Evolutionary conservation across 2,329 filamentous ascomycete genomes (phyloP).

Genomic region (Penicillium sp.): DNA sequence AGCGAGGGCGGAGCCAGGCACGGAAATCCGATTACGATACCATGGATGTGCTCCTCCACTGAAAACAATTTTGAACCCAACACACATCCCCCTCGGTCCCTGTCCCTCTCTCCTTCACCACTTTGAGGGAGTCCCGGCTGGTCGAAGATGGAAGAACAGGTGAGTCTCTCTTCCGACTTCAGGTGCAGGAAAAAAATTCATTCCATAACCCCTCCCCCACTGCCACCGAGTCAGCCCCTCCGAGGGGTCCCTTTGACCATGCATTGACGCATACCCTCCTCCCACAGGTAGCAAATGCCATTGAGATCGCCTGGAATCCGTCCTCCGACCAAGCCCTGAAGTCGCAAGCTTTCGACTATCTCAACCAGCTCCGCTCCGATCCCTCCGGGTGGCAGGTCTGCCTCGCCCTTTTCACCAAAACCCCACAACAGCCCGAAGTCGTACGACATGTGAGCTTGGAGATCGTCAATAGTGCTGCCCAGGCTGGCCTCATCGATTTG

Average conservation of each 20-base stretch:
- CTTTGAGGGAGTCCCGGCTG: conserved; percentile 36
- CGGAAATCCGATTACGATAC: conserved; percentile 27
- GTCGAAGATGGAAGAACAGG: conserved; percentile 48
- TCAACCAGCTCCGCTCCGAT: conserved; percentile 74
- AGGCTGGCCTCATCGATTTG: conserved; percentile 71
- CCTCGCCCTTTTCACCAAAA: conserved; percentile 77
- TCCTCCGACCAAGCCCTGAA: conserved; percentile 72
- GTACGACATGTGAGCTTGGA: conserved; percentile 88
- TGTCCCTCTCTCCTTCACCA: conserved; percentile 22
- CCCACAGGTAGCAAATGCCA: conserved; percentile 81
- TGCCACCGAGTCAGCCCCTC: conserved; percentile 16
- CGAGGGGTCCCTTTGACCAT: conserved; percentile 5
- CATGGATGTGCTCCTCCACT: conserved; percentile 23
- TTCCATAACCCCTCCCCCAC: conserved; percentile 13
- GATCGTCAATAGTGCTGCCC: conserved; percentile 87
- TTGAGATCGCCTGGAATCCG: conserved; percentile 88
- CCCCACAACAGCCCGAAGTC: conserved; percentile 73
- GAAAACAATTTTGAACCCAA: conserved; percentile 27
- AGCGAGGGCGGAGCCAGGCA: conserved; percentile 24
- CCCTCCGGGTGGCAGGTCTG: conserved; percentile 88
- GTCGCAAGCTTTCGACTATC: conserved; percentile 64
- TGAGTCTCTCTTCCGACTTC: conserved; percentile 20
- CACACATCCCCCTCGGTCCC: conserved; percentile 26
- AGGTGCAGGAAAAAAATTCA: conserved; percentile 5
- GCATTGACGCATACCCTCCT: conserved; percentile 18